Conservation (phyloP, 495 filamentous ascomycete genomes). For the Lophiotrema nucula region DNA sequence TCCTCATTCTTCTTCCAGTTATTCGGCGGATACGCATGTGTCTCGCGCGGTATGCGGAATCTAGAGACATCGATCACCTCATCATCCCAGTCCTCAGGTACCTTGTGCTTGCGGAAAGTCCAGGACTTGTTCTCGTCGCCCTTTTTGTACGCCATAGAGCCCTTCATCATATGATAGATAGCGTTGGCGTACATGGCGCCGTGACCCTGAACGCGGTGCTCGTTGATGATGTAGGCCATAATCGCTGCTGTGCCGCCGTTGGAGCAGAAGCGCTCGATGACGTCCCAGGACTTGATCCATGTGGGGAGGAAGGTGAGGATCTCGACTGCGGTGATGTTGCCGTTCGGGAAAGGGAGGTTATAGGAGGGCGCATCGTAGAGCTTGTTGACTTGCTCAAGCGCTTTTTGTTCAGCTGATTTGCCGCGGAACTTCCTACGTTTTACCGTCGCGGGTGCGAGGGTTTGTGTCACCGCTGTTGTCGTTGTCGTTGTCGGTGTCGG, state of each 20-base stretch:
- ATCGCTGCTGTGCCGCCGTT: conserved; percentile 1
- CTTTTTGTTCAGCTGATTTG: no score
- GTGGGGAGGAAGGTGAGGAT: conserved; percentile 18
- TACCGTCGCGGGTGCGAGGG: no score
- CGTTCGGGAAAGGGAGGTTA: conserved; percentile 16
- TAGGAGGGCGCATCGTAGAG: conserved; percentile 3
- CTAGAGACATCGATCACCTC: background rate
- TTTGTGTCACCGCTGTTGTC: no score
- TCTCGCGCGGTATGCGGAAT: conserved; percentile 7
- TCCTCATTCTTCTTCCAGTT: background rate
- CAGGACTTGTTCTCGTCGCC: background rate
- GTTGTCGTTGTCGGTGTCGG: no score
- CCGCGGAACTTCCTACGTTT: no score
- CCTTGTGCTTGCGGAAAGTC: background rate
- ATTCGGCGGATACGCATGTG: background rate
- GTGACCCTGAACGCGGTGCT: background rate
- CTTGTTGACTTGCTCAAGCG: background rate
- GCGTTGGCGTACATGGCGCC: conserved; percentile 3
- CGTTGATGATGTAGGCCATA: conserved; percentile 17
- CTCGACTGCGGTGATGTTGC: conserved; percentile 17
- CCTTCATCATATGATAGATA: conserved; percentile 2
- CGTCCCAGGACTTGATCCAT: conserved; percentile 19
- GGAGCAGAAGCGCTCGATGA: conserved; percentile 11
- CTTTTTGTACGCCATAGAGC: background rate
- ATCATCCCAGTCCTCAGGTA: background rate